Base-by-base conservation (phyloP, 495 filamentous ascomycete genomes). In the Pyronema omphalodes region DNA sequence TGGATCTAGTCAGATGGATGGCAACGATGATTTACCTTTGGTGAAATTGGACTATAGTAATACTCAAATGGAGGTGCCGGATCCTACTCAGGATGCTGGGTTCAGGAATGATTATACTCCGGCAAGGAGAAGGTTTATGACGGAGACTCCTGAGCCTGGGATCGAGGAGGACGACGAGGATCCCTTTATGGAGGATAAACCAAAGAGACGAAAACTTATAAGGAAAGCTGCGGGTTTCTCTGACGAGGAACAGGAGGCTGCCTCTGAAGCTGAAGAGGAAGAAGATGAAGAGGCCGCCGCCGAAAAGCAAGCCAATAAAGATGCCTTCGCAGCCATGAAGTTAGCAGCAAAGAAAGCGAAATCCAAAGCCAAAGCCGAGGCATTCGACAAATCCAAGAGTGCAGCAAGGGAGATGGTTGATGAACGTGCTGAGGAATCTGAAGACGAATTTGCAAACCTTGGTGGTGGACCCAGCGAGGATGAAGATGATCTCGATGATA, bases 401-500 rank as follows among this genome's bases (percentile, higher is more conserved):
- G 83, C 87, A 60, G 88, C 87, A 0, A 87, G 80, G 53, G 80
- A 81, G 11, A 86, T 94, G 71, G 71, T 99, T 14, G 76, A 96
- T 56, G 91, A 96, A 57, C 86, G 91, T 61, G 91, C 91, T 39
- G 86, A 91, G 60, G 91, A 99, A 71, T 96, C 93, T 0, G 93
- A 96, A 65, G 91, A 99, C 65, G 91, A 99, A 66, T 99, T 94
- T 64, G 91, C 88, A 35, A 93, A 93, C 1, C 72, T 96, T 40
- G 93, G 93, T 45, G 91, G 91, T 41, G 82, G 75, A 3, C 87
- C 86, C 66, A 88, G 89, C 48, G 93, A 98, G 55, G 86, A 87
- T 39, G 82, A 80, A 48, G 77, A 72, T 18, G 80, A 81, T 37
- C 84, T 86, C 54, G 76, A 82, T 47, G 76, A 76, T 39, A 76